A percentile compares a stretch with the other conserved stretches of the same genome.
phyloP scores from a whole-genome alignment of 345 rosid genomes.

The Sonneratia alba region DNA sequence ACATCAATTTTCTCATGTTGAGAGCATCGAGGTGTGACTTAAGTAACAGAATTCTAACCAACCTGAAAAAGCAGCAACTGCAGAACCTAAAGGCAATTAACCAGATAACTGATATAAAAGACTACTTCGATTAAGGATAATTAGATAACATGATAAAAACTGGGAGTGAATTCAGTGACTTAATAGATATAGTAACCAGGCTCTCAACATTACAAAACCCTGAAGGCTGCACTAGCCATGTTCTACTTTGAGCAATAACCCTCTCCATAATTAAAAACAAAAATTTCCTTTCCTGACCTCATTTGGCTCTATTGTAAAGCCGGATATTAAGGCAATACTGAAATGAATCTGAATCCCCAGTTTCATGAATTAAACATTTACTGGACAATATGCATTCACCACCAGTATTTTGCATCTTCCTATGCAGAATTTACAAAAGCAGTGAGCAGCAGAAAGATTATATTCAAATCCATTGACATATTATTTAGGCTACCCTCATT shows the following conservation, averaged over 20 bases:
- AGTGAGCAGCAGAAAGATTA: not conserved
- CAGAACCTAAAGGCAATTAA: not conserved
- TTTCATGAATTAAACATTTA: not conserved
- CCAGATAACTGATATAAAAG: not conserved
- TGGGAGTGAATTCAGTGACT: not conserved
- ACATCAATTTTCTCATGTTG: not conserved
- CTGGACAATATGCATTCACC: not conserved
- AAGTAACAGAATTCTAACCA: no score
- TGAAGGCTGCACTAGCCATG: not conserved
- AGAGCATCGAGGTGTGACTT: no score
- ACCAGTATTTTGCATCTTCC: not conserved
- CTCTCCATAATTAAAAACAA: not conserved
- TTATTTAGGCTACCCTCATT: not conserved
- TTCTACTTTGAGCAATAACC: not conserved
- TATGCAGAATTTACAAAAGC: not conserved
- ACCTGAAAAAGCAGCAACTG: not conserved
- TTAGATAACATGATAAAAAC: not conserved
- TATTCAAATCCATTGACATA: not conserved
- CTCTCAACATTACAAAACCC: no score
- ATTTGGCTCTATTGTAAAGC: not conserved
- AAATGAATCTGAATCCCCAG: not conserved
- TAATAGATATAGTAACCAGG: not conserved
- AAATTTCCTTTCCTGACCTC: not conserved
- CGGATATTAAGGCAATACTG: not conserved
- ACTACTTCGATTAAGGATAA: not conserved